Evolutionary conservation across 352 stramenopile species (phyloP).

Genomic region (Phytopythium aichiense): DNA sequence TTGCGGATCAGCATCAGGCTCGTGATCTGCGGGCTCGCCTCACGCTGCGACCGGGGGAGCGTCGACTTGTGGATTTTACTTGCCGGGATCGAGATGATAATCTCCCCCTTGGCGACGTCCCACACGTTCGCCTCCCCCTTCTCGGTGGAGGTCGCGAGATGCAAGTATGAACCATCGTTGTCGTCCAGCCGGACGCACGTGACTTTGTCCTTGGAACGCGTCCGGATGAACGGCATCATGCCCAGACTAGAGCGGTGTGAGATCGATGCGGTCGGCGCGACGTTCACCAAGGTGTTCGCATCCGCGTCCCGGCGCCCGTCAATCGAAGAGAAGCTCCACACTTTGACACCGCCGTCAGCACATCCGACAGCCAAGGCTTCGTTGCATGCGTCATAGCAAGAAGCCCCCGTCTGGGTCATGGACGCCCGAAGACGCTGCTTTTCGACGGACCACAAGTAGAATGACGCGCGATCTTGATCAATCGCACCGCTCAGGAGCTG

Average conservation of each 20-base stretch:
- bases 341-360: slow-evolving; percentile 68
- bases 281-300: slow-evolving; percentile 41
- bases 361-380: slow-evolving; percentile 77
- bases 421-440: slow-evolving; percentile 57
- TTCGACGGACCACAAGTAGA: slow-evolving; percentile 85
- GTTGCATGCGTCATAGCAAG: slow-evolving; percentile 79
- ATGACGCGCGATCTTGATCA: slow-evolving; percentile 65
- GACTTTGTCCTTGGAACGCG: slow-evolving; percentile 72
- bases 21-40: slow-evolving; percentile 73
- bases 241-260: slow-evolving; percentile 74
- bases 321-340: slow-evolving; percentile 76
- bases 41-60: slow-evolving; percentile 58
- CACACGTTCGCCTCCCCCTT: slow-evolving; percentile 86
- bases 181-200: slow-evolving; percentile 78
- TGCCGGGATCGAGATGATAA: slow-evolving; percentile 72
- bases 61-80: slow-evolving; percentile 84
- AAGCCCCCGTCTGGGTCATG: slow-evolving; percentile 60
- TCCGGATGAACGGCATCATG: slow-evolving; percentile 82
- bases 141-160: slow-evolving; percentile 80
- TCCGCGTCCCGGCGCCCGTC: slow-evolving; percentile 44
- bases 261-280: slow-evolving; percentile 60
- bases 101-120: slow-evolving; percentile 83
- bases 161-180: slow-evolving; percentile 73
- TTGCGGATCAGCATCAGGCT: slow-evolving; percentile 87
- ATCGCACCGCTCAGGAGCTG: slow-evolving; percentile 76